phyloP scores from a whole-genome alignment of 176 grass and related monocot genomes.

The Typha latifolia region DNA sequence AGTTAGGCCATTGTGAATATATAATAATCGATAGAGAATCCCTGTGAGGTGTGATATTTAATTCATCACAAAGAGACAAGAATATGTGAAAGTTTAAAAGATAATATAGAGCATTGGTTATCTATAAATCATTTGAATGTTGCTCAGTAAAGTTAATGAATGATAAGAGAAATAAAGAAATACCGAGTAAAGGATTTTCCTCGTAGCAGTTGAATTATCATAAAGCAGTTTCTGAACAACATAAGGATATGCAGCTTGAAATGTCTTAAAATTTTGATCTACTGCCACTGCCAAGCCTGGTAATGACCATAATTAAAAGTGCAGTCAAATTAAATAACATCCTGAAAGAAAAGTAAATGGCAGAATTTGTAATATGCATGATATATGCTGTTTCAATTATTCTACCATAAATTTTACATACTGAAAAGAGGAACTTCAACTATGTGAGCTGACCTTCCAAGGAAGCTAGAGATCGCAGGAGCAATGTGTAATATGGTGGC shows the following conservation, averaged over 20 bases:
- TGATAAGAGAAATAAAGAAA: constrained; percentile 8
- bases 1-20: too few species aligned
- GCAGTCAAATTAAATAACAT: too few species aligned
- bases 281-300: constrained; percentile 50
- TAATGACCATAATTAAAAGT: not conserved
- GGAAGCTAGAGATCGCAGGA: constrained; percentile 87
- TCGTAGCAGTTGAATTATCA: constrained; percentile 57
- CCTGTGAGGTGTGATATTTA: too few species aligned
- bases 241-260: constrained; percentile 69
- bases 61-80: too few species aligned
- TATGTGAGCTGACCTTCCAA: constrained; percentile 59
- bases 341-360: too few species aligned
- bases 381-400: too few species aligned
- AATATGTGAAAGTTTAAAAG: too few species aligned
- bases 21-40: too few species aligned
- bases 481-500: constrained; percentile 83
- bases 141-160: not conserved
- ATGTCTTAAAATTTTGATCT: constrained; percentile 61
- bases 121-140: not conserved
- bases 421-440: constrained; percentile 7
- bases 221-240: constrained; percentile 59
- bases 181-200: constrained; percentile 58
- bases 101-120: too few species aligned
- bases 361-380: too few species aligned
- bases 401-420: not conserved